Evolutionary conservation across 31 red algal species (phyloP), one percentile per base, ranked within the genome.

Genomic region (Porphyra umbilicalis): DNA sequence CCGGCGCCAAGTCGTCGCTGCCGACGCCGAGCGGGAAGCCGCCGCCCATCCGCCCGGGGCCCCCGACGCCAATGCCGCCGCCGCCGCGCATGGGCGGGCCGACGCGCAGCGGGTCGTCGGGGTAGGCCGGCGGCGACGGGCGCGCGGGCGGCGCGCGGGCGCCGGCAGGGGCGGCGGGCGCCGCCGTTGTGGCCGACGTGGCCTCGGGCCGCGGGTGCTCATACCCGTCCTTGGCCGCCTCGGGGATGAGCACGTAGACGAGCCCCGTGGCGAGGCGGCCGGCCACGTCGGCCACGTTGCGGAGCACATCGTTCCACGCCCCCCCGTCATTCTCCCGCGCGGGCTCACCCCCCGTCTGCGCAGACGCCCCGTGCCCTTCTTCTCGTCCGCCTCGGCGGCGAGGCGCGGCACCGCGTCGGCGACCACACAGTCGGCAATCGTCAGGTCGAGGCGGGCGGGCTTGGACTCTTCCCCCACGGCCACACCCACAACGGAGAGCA

Each of bases 201-300:
- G 80, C 76, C 68, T 35, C 71, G 34, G 84, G 80, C 29, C 82
- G 76, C 8, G 82, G 75, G 6, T 42, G 39, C 81, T 97, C 95
- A 76, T 92, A 97, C 16, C 95, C 95, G 30, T 90, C 87, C 74
- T 97, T 97, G 36, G 95, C 90, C 13, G 82, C 81, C 36, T 97
- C 91, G 10, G 95, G 95, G 31, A 97, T 85, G 13, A 97, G 85
- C 25, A 35, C 75, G 82, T 97, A 89, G 68, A 89, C 91, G 29
- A 97, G 39, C 15, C 93, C 78, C 35, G 90, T 88, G 18, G 86
- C 82, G 29, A 97, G 77, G 11, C 90, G 84, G 38, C 87, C 87
- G 10, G 91, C 91, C 10, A 97, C 77, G 9, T 88, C 81, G 16
- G 80, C 33, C 15, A 86, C 34, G 31, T 76, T 67, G 38, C 15